Percentiles rank a stretch among this genome's conserved stretches.
Evolutionary conservation across 164 flowering plant genomes (phyloP).

Genomic region (Umbellularia californica): DNA sequence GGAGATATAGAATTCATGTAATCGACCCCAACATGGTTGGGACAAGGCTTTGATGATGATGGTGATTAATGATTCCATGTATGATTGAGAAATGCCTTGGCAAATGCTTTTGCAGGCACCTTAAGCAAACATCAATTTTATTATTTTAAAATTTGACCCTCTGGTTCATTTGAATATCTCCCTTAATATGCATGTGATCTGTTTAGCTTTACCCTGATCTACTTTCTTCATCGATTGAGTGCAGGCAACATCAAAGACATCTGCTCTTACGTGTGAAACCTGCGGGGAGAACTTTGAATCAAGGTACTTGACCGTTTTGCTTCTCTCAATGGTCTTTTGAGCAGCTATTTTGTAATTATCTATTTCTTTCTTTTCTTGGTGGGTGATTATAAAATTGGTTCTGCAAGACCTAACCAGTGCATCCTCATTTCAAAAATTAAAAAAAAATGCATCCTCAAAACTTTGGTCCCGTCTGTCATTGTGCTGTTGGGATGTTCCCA

Average conservation of each 20-base stretch:
- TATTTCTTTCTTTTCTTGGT: not conserved
- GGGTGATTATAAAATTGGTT: too few species aligned
- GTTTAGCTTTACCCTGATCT: not conserved
- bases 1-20: too few species aligned
- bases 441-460: too few species aligned
- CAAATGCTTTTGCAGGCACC: not conserved
- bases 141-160: not conserved
- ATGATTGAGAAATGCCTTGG: not conserved
- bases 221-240: not conserved
- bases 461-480: too few species aligned
- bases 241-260: conserved; percentile 44
- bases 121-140: not conserved
- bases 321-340: not conserved
- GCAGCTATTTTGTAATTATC: not conserved
- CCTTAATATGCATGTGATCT: not conserved
- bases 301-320: conserved; percentile 34
- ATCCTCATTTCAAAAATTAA: too few species aligned
- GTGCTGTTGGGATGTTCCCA: too few species aligned
- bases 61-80: too few species aligned
- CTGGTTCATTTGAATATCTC: not conserved
- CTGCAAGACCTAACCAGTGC: too few species aligned
- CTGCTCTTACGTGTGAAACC: conserved; percentile 52
- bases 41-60: too few species aligned
- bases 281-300: conserved; percentile 83
- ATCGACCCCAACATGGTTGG: too few species aligned